Evolutionary conservation across 2,329 filamentous ascomycete species (phyloP), one percentile per base, ranked within the genome.

Genomic region (Cercospora nicotianae): DNA sequence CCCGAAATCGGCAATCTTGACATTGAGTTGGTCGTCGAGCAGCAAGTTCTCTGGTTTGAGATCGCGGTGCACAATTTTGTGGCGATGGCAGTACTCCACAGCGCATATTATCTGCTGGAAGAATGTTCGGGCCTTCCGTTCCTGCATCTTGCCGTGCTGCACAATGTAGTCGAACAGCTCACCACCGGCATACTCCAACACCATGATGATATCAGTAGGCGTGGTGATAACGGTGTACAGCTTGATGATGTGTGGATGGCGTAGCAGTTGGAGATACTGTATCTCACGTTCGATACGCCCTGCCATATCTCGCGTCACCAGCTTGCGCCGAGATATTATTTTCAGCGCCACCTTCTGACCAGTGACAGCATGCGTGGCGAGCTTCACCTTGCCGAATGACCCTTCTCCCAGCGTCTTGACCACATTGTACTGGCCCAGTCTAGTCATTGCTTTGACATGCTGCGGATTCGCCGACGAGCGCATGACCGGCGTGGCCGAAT

Each of bases 81-180:
- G 95, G 70, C 95, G 88, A 81, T 99, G 95, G 78, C 95, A 99
- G 82, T 99, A 99, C 80, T 99, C 95, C 74, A 99, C 95, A 53
- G 95, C 95, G 80, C 95, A 97, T 64, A 99, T 91, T 82, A 99
- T 99, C 81, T 99, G 95, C 81, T 99, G 95, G 81, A 99, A 99
- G 84, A 99, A 97, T 74, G 94, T 93, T 66, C 95, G 90, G n/a
- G 95, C 95, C 79, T 96, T 92, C 69, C 90, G 87, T 80, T 99
- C 95, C 74, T 90, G 89, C 86, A 98, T 93, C 77, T 92, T 90
- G 65, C 95, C 95, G 78, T 97, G 90, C 77, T 94, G 91, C 67
- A 99, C 95, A 70, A 99, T 95, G 81, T 98, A 98, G 81, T 99
- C 94, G 81, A 99, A 99, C 68, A 99, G 86, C 81, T 99, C 95